These are phyloP conservation scores for Coffea canephora DNA, from an alignment of 257 asterid genomes.

Conservation along the genomic window DNA sequence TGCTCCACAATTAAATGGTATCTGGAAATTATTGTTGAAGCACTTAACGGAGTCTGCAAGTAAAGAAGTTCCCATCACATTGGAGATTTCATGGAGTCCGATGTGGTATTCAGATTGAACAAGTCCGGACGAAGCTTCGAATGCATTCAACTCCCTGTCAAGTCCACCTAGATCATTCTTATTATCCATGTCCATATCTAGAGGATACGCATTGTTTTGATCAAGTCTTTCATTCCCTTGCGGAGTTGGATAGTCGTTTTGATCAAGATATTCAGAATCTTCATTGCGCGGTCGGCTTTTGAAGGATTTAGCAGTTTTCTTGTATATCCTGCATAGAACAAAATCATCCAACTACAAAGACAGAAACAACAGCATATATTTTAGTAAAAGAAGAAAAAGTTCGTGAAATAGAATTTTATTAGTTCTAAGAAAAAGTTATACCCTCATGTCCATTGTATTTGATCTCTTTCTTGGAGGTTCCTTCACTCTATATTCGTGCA, in stretches of 20 bases:
- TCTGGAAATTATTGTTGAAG: not conserved
- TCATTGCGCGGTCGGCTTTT: not conserved
- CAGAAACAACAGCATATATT: not conserved
- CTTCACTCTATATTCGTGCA: slow-evolving; percentile 23
- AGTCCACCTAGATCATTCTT: not conserved
- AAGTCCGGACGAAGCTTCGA: not conserved
- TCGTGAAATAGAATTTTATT: too few relatives aligned
- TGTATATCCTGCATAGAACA: slow-evolving; percentile 22
- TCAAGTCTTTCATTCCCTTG: not conserved
- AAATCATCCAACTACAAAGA: slow-evolving; percentile 24
- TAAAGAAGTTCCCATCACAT: not conserved
- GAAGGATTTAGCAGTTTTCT: slow-evolving; percentile 5
- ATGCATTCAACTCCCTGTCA: not conserved
- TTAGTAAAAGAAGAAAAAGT: too few relatives aligned
- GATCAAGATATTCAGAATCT: not conserved
- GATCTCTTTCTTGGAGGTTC: not conserved
- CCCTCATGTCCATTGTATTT: slow-evolving; percentile 5
- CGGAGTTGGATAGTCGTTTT: not conserved
- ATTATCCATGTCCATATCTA: not conserved
- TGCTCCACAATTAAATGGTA: not conserved
- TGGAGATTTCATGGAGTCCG: not conserved
- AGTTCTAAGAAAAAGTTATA: not conserved
- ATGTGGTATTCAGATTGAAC: not conserved
- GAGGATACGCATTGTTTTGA: not conserved
- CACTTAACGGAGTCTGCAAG: not conserved